Evolutionary conservation across 169 alveolate genomes (phyloP), one percentile per base, ranked within the genome.

Genomic region (Cryptosporidium ubiquitum): DNA sequence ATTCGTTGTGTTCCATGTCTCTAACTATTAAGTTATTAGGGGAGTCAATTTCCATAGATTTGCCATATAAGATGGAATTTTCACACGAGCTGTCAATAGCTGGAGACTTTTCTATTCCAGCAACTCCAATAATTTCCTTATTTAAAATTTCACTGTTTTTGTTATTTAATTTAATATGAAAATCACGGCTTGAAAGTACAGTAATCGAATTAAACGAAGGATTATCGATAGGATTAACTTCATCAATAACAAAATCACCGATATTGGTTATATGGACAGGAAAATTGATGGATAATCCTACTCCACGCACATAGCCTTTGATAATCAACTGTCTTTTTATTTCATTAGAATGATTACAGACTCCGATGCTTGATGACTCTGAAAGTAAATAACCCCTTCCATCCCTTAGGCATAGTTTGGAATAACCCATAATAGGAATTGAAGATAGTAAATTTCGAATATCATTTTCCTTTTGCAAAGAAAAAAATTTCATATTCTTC

Each of bases 1-100:
- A n/a, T 39, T 73, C 70, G 33, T 73, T 26, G 3, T 55, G 20
- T 20, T 73, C 70, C 10, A 9, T 44, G 4, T 31, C 96, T 69
- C 93, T 89, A 10, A 95, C 95, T 16, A 71, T 70, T 2, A 89
- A 79, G 52, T 93, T 93, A 14, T 85, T 60, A 14, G 94, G 94
- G 37, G 96, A 93, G 69, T 96, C 96, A 0, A 94, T 95, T 61
- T 95, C 97, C 89, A 94, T 96, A 68, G 93, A 93, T 35, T 73
- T n/a, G 5, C 5, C 31, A 73, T 31, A 1, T 20, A 23, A 5
- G 2, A 12, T 0, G 31, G 58, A 92, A 92, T 52, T 91, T 37
- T 84, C 92, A 66, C 94, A 33, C 14, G 85, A 73, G 31, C 85
- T 37, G 85, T 69, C 69, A 92, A 93, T 6, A 91, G 85, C 42